Conservation (phyloP, 139 green algal genomes). For the Eudorina sp. region DNA sequence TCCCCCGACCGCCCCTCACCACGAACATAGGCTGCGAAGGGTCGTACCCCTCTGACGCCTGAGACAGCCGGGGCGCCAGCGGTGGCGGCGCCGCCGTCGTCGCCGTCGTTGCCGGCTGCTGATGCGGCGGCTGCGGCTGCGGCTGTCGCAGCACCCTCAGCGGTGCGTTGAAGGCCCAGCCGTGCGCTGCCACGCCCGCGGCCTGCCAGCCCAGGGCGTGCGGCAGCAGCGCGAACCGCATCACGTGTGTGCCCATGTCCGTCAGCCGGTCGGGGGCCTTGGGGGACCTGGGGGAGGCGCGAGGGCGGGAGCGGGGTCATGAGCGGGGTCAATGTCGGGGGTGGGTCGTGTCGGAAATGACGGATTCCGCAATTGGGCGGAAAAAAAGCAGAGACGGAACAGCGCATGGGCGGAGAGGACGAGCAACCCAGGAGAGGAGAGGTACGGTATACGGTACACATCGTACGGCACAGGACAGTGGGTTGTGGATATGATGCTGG, state of each 20-base stretch:
- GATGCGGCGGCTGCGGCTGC: background rate
- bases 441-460: too few species aligned
- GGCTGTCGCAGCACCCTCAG: background rate
- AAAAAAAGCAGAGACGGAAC: too few species aligned
- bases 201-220: slow-evolving; percentile 50
- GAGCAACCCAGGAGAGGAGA: too few species aligned
- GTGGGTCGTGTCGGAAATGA: too few species aligned
- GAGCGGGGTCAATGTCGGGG: background rate
- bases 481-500: too few species aligned
- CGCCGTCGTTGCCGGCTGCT: background rate
- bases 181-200: slow-evolving; percentile 50
- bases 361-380: too few species aligned
- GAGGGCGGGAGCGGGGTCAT: too few species aligned
- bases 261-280: slow-evolving; percentile 53
- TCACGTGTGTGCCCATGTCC: slow-evolving; percentile 48
- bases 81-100: background rate
- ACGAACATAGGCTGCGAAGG: background rate
- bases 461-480: too few species aligned
- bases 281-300: slow-evolving; percentile 39
- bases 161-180: slow-evolving; percentile 52
- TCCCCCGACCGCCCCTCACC: too few species aligned
- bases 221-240: slow-evolving; percentile 52
- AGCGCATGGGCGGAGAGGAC: too few species aligned
- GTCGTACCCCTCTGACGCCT: background rate
- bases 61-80: background rate